Base-by-base conservation (phyloP, 2,329 filamentous ascomycete genomes). In the Verticillium nonalfalfae region DNA sequence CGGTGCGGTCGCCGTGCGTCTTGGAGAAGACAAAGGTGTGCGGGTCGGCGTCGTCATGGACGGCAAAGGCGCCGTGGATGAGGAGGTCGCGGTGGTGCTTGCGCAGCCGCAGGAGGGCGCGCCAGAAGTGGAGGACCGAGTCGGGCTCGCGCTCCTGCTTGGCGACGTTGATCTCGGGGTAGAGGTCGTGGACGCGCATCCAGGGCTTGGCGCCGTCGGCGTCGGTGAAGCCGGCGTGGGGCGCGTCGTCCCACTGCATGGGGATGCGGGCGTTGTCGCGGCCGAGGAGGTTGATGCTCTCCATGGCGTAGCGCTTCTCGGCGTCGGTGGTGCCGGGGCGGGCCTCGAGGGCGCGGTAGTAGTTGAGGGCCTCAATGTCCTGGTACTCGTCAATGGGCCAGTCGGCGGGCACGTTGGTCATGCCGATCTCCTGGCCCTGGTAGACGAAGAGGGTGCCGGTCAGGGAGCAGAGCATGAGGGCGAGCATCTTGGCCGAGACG, bases 241-340 rank as follows among this genome's bases (percentile, higher is more conserved):
- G 70, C 0, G 75, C 74, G 0, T 71, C 77, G 60, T 79, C 79
- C 88, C 88, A 91, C 65, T 88, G 86, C 76, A 91, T 85, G 0
- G 88, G 88, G 3, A 85, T 81, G n/a, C 88, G 79, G 9, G 86
- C 81, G 68, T 91, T 85, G 69, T 91, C 88, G 36, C 87, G 78
- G 6, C 81, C 86, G 35, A 89, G 80, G 62, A 81, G 77, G 64
- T 86, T 81, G 59, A 90, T 75, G 45, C 83, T 77, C 9, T 76
- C 71, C 66, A 81, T 78, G 0, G 80, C 82, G 40, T 79, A 75
- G 13, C 74, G 75, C 1, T 84, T 72, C 34, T 71, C 73, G 1
- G 61, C 65, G 1, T 63, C 56, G n/a, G 15, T 18, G 21, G 38
- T 31, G 18, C 36, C 36, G 14, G 26, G 26, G 64, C 45, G 60